Evolutionary conservation across 108 stramenopile species (phyloP), one percentile per base, ranked within the genome.

Genomic region (Cyclotella distinguenda): DNA sequence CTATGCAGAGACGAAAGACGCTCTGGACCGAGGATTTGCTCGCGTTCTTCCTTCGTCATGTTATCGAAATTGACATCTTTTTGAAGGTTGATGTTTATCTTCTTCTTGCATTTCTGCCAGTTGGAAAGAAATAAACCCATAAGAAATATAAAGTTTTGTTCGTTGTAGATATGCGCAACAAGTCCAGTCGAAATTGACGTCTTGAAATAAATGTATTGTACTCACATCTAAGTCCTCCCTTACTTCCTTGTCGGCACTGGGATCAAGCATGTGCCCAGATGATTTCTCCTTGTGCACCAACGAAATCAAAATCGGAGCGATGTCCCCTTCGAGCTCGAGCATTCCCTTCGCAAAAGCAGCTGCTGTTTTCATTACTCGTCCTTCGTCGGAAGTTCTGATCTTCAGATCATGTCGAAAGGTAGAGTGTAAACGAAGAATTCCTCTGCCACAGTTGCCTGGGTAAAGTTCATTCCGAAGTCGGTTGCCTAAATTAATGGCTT

Each of bases 401-500:
- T 99, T 99, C 33, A 98, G 63, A 70, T 99, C 99, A 85, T 99
- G 99, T 7, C 99, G 86, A 72, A 97, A 98, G 2, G 99, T 98
- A 27, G 97, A 93, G 75, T 99, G 99, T 22, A 99, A 82, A 19
- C 99, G 87, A 30, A 99, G 87, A 48, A 98, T 89, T 9, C 97
- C 97, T 19, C 96, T 97, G 38, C 87, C 87, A 12, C 47, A 34
- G 27, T 40, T 48, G 7, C 26, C 11, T 25, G 97, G 99, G 58
- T 98, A 99, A 72, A 97, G 73, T 21, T 82, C 78, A 46, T 89
- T 82, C 6, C 99, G 84, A 44, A 98, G 88, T 16, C 83, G 81
- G 33, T 90, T 84, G 6, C 99, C 99, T 34, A 99, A 81, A 54
- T 70, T 69, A 67, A 94, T 87, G 1, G 97, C 95, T 78, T 99